These are phyloP conservation scores for Aureobasidium mangrovei DNA, from an alignment of 2,329 filamentous ascomycete genomes.

Conservation along the genomic window DNA sequence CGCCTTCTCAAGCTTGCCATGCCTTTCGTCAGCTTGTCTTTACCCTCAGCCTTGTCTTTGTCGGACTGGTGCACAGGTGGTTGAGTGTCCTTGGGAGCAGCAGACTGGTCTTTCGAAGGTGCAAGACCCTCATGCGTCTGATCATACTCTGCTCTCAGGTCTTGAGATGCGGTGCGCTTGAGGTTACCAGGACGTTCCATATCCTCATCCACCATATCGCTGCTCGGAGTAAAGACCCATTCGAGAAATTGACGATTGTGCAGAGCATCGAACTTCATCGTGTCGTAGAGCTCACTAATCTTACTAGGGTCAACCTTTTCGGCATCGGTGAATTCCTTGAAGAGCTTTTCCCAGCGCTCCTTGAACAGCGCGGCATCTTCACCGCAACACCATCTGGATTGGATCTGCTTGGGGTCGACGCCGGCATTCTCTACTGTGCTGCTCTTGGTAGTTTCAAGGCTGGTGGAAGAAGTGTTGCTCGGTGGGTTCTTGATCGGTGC, in stretches of 20 bases:
- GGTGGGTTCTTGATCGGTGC: constrained; percentile 40
- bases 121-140: constrained; percentile 24
- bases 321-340: constrained; percentile 89
- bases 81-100: constrained; percentile 15
- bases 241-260: constrained; percentile 95
- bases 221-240: constrained; percentile 90
- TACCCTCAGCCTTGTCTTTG: constrained; percentile 9
- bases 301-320: constrained; percentile 99
- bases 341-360: constrained; percentile 97
- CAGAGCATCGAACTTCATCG: constrained; percentile 98
- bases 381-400: constrained; percentile 89
- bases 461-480: constrained; percentile 27
- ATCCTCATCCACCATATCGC: constrained; percentile 62
- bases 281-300: constrained; percentile 96
- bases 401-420: constrained; percentile 44
- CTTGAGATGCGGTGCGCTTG: constrained; percentile 25
- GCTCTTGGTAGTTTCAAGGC: constrained; percentile 24
- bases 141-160: constrained; percentile 24
- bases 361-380: constrained; percentile 92
- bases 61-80: neutral
- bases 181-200: constrained; percentile 19
- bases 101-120: constrained; percentile 16
- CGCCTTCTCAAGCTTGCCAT: constrained; percentile 45
- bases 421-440: constrained; percentile 1
- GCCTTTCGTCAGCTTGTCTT: constrained; percentile 19